A percentile compares a stretch with the other conserved stretches of the same genome.
Evolutionary conservation across 805 yeast species (phyloP).

Genomic region (Pichia cabralensis): DNA sequence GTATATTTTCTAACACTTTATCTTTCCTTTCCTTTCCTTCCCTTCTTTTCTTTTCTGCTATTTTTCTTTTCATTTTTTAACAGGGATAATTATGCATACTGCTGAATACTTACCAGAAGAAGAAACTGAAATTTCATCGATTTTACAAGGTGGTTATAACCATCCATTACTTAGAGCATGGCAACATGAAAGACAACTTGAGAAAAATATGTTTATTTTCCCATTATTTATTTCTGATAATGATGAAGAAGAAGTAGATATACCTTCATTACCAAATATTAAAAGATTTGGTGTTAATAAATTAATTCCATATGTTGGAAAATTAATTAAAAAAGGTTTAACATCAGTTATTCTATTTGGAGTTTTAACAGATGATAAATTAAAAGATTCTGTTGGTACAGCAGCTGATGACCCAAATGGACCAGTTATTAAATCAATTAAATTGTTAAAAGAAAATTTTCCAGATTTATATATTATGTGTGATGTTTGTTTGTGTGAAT

Average conservation of each 20-base stretch:
- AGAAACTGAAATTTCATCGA: constrained; percentile 57
- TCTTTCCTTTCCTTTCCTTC: neutral
- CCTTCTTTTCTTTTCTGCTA: neutral
- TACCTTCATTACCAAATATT: constrained; percentile 79
- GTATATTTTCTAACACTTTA: neutral
- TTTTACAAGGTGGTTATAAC: constrained; percentile 89
- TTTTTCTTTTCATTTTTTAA: neutral
- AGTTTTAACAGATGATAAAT: constrained; percentile 67
- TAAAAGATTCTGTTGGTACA: constrained; percentile 74
- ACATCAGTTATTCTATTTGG: constrained; percentile 86
- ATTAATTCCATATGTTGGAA: constrained; percentile 58
- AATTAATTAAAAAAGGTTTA: constrained; percentile 72
- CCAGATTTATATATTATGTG: constrained; percentile 84
- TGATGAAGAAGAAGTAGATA: constrained; percentile 67
- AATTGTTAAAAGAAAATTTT: constrained; percentile 49
- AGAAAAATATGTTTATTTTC: constrained; percentile 84
- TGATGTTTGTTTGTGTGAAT: constrained; percentile 95
- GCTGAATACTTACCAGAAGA: constrained; percentile 59
- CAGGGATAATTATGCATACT: constrained; percentile 31
- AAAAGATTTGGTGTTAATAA: constrained; percentile 78
- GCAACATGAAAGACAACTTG: constrained; percentile 80
- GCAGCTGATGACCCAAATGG: constrained; percentile 95
- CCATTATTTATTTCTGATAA: constrained; percentile 80
- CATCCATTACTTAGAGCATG: constrained; percentile 83
- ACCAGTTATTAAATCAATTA: constrained; percentile 79